phyloP scores from a whole-genome alignment of 2,329 filamentous ascomycete genomes.

The Erysiphe pulchra region DNA sequence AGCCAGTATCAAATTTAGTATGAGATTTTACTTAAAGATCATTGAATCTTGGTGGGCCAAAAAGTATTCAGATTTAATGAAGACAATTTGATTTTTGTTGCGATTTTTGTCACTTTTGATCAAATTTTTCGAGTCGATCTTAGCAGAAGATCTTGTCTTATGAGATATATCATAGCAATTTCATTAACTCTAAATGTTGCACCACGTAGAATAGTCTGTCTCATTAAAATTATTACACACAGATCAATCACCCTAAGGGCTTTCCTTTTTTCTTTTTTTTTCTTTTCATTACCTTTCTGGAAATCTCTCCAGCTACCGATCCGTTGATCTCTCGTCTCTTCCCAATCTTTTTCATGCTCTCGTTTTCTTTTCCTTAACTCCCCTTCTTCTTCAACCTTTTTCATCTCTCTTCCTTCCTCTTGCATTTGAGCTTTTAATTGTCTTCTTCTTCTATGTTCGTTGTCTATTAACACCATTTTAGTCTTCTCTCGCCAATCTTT shows the following conservation, averaged over 20 bases:
- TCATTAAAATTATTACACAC: too few relatives aligned
- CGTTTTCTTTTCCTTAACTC: constrained; percentile 63
- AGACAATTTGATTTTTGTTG: too few relatives aligned
- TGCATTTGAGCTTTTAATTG: constrained; percentile 89
- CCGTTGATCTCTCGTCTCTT: constrained; percentile 67
- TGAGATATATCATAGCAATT: too few relatives aligned
- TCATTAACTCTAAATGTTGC: too few relatives aligned
- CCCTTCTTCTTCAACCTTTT: constrained; percentile 60
- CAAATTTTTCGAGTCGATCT: too few relatives aligned
- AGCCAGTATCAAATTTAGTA: too few relatives aligned
- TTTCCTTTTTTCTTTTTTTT: constrained; percentile 37
- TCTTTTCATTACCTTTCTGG: constrained; percentile 42
- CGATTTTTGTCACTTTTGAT: too few relatives aligned
- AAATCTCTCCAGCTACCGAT: constrained; percentile 91
- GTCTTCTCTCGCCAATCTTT: constrained; percentile 77
- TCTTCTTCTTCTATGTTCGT: constrained; percentile 59
- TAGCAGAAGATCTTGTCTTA: too few relatives aligned
- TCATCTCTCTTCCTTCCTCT: constrained; percentile 78
- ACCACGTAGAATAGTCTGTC: too few relatives aligned
- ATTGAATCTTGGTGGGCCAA: too few relatives aligned
- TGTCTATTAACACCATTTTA: constrained; percentile 72
- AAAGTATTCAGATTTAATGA: too few relatives aligned
- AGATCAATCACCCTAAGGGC: constrained; percentile 7
- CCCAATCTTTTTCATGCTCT: constrained; percentile 88
- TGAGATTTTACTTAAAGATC: too few relatives aligned